Percentiles rank a stretch among this genome's conserved stretches.
These are phyloP conservation scores for Elsinoe batatas DNA, from an alignment of 2,329 filamentous ascomycete species.

Conservation along the genomic window DNA sequence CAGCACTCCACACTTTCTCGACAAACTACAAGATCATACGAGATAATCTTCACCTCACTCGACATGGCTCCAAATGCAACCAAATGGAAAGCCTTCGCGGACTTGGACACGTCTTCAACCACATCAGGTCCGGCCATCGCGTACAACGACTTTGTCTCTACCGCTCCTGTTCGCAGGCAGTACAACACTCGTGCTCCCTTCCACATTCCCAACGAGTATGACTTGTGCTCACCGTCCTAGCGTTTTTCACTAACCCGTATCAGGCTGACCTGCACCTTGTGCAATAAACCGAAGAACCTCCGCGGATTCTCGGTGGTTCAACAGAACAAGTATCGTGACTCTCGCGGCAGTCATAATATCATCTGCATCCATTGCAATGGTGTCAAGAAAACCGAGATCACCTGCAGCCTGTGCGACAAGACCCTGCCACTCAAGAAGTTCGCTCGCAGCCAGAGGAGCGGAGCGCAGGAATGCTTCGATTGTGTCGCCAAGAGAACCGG, in stretches of 20 bases:
- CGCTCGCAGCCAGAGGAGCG: constrained; percentile 11
- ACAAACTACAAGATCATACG: background rate
- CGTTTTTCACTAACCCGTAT: background rate
- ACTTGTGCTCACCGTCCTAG: background rate
- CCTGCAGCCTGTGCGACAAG: constrained; percentile 10
- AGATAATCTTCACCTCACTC: background rate
- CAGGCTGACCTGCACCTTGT: constrained; percentile 6
- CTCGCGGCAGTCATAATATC: constrained; percentile 1
- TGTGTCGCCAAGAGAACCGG: constrained; percentile 6
- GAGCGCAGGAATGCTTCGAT: constrained; percentile 6
- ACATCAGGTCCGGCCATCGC: background rate
- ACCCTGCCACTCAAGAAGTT: constrained; percentile 10
- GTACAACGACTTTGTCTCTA: background rate
- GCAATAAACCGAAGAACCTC: background rate
- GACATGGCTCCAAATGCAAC: background rate
- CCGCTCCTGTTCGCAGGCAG: background rate
- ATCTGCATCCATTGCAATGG: constrained; percentile 12
- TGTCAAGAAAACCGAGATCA: constrained; percentile 8
- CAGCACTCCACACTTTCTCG: no score
- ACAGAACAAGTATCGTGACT: background rate
- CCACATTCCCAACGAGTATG: background rate
- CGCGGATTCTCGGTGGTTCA: background rate
- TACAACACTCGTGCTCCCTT: background rate
- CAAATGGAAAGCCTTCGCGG: background rate
- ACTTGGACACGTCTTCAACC: background rate